Base-by-base conservation (phyloP, 495 filamentous ascomycete species). In the Aspergillus homomorphus region DNA sequence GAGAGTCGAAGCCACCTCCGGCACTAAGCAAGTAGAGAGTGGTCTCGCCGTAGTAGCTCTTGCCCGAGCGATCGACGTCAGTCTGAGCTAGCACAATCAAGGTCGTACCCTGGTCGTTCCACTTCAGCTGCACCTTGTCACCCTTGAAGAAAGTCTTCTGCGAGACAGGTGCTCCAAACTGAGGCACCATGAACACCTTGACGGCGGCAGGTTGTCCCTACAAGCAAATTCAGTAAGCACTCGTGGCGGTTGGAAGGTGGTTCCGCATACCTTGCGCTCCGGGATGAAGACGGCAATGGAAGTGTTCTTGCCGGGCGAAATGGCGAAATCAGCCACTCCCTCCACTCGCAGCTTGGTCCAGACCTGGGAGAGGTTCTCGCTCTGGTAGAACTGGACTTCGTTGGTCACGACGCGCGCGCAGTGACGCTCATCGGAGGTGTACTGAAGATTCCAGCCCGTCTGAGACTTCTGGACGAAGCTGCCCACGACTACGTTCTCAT, bases 61-160 rank as follows among this genome's bases (percentile, higher is more conserved):
- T 96, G 69, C 94, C 94, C 41, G 91, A 90, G 73, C 92, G 94
- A 73, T 98, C 94, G 44, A 98, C 94, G 49, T 98, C 94, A 15
- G 94, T 98, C 79, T 98, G 94, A 61, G 94, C 92, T 67, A 98
- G 85, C 62, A 98, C 93, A 71, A 98, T 90, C 65, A 98, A 72
- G 65, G 84, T 92, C 10, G 91, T 96, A 16, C 94, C 94, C 54
- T 90, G 81, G 43, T 83, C 81, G 73, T 97, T 98, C 94, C 94
- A 98, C 78, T 97, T 97, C 62, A 98, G 77, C 75, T 96, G 90
- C 38, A 98, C 92, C 77, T 97, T 97, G 75, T 98, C 94, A 57
- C 91, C 94, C 79, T 98, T 98, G 83, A 90, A 98, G 75, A 98
- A 98, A 21, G 86, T 97, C 87, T 97, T 98, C 73, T 97, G 91